Base-by-base conservation (phyloP, 495 filamentous ascomycete species). In the Xeromyces bisporus region DNA sequence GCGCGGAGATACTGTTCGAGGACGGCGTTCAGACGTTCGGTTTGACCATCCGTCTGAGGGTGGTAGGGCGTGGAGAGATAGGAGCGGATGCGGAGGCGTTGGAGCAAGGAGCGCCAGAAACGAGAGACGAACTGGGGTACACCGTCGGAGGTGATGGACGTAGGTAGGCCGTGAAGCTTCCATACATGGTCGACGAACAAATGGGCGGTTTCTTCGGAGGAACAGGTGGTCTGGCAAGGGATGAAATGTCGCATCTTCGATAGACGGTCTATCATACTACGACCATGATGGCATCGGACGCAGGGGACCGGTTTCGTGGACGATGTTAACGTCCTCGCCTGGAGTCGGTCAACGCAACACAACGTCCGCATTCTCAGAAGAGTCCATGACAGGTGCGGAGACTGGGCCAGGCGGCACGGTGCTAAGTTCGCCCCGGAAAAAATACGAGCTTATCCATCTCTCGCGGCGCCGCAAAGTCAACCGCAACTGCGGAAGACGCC, bases 21-120 rank as follows among this genome's bases (percentile, higher is more conserved):
- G 7, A 20, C 15, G 4, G 40, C 18, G 29, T 48, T 53, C 3
- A 26, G 12, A 4, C n/a, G 18, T 23, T 59, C 46, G 0, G 46
- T 54, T 17, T 54, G 40, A 0, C 45, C 39, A 40, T 55, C 38
- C 0, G 46, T 54, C 26, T 51, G 23, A 0, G 47, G 40, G 18
- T 59, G 39, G 18, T 38, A 46, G 0, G 45, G 44, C 0, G 48
- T 48, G 10, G 41, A 50, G 2, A 51, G 29, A 15, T 26, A 27
- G 3, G 11, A 9, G 2, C 29, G n/a, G 9, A 42, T 36, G 1
- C 32, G 8, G 10, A 33, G 31, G 13, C 5, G 11, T 18, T 15
- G 31, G 14, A 8, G n/a, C 3, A 40, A 18, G 11, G 31, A 15
- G 7, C 12, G 23, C 37, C 37, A 43, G 29, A 40, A 40, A 2